These are phyloP conservation scores for Melampsora larici-populina DNA, from an alignment of 1,284 basidiomycete genomes.

Conservation along the genomic window DNA sequence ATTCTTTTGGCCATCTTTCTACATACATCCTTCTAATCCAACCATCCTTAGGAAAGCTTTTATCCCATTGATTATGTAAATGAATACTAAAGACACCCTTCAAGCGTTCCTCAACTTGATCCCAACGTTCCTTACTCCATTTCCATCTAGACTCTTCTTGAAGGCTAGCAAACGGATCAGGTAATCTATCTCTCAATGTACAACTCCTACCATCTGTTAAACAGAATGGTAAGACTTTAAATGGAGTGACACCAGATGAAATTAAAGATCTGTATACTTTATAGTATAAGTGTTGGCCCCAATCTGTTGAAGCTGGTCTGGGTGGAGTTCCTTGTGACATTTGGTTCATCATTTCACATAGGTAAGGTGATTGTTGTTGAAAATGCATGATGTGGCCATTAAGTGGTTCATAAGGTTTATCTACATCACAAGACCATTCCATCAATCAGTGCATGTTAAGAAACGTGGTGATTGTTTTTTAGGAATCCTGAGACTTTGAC, in stretches of 20 bases:
- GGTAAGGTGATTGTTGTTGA: conserved; percentile 76
- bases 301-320: conserved; percentile 74
- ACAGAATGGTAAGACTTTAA: conserved; percentile 86
- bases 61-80: conserved; percentile 89
- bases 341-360: conserved; percentile 88
- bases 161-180: conserved; percentile 71
- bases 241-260: conserved; percentile 68
- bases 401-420: conserved; percentile 77
- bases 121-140: conserved; percentile 61
- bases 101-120: conserved; percentile 63
- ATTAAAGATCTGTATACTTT: conserved; percentile 80
- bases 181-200: conserved; percentile 80
- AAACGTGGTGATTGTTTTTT: background rate
- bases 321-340: conserved; percentile 73
- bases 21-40: conserved; percentile 62
- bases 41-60: conserved; percentile 68
- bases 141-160: conserved; percentile 64
- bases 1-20: conserved; percentile 17
- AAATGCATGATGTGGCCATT: conserved; percentile 94
- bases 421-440: conserved; percentile 58
- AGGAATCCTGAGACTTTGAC: conserved; percentile 50
- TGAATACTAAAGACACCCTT: conserved; percentile 76
- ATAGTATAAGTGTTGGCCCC: conserved; percentile 83
- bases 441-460: too few relatives aligned
- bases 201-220: conserved; percentile 84